Evolutionary conservation across 2,329 filamentous ascomycete genomes (phyloP), one percentile per base, ranked within the genome.

Genomic region (Aureobasidium sp.): DNA sequence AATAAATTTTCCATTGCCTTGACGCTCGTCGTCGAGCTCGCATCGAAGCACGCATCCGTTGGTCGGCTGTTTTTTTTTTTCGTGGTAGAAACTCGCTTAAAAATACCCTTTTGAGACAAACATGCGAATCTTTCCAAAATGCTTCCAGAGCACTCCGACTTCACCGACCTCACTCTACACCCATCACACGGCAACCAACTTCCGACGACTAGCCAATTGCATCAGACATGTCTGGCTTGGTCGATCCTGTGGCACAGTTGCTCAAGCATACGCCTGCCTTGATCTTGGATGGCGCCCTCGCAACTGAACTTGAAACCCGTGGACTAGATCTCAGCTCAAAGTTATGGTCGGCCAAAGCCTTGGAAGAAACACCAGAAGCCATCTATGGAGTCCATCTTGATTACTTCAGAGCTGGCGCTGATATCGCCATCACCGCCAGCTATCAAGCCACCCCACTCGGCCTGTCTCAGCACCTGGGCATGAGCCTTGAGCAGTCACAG

Each of bases 361-460:
- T 80, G 2, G 65, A 70, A 44, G 69, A 74, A 31, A 66, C 74
- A n/a, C 75, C 78, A 0, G 65, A 70, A 2, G 70, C 75, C 57
- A 79, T 81, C 52, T 69, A 74, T 53, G 65, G 72, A 65, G 73
- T 79, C 5, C 78, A 81, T 66, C 66, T 73, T 22, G 74, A 77
- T 64, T 80, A 79, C 68, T 80, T 70, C 67, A 66, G 68, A 7
- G 72, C 77, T 12, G 77, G 78, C 39, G 77, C 78, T n/a, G 70
- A 77, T 56, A 69, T 80, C 31, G 77, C 76, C 12, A 80, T 77
- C 66, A 80, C 78, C 36, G 72, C 77, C 5, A 77, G 74, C 15
- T 81, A 81, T 64, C 78, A 81, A 68, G 77, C 78, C 2, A 75
- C 74, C n/a, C 66, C 74, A 7, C 68, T 68, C 2, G 78, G 78